Conservation (phyloP, 306 rosid species). For the Urtica urens region DNA sequence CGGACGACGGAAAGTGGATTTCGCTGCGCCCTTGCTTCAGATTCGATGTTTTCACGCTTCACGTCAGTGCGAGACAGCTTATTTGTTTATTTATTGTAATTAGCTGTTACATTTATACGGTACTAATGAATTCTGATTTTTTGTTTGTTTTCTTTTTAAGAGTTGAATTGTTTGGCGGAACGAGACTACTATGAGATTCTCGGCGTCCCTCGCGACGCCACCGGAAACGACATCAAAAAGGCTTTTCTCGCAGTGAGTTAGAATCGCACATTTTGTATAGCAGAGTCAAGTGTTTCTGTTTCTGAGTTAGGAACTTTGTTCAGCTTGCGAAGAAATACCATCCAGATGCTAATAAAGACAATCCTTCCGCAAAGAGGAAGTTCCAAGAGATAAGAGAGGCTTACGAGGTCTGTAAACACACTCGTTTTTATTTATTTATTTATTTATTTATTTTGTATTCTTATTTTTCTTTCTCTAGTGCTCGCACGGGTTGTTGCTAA, state of each 20-base stretch:
- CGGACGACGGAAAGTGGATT: conserved; percentile 25
- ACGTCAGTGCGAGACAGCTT: conserved; percentile 26
- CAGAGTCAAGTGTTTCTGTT: not conserved
- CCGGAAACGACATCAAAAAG: conserved; percentile 64
- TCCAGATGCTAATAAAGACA: conserved; percentile 83
- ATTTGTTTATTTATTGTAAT: not conserved
- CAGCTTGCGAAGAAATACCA: conserved; percentile 95
- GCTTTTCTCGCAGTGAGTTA: conserved; percentile 63
- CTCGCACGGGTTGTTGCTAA: no score
- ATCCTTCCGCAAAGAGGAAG: conserved; percentile 72
- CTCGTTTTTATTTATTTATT: conserved; percentile 3
- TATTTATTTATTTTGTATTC: not conserved
- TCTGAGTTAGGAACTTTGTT: conserved; percentile 6
- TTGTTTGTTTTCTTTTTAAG: no score
- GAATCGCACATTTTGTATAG: not conserved
- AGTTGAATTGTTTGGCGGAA: conserved; percentile 28
- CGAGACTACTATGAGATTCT: conserved; percentile 62
- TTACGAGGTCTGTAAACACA: conserved; percentile 51
- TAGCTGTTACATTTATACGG: not conserved
- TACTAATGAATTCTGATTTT: no score
- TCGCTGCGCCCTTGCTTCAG: conserved; percentile 17
- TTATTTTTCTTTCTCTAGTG: no score
- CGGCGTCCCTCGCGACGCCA: conserved; percentile 53
- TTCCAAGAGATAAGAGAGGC: conserved; percentile 96
- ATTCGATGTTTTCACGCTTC: conserved; percentile 45